A percentile compares a stretch with the other conserved stretches of the same genome.
Evolutionary conservation across 495 filamentous ascomycete species (phyloP).

Genomic region (Penicillium pulvis): DNA sequence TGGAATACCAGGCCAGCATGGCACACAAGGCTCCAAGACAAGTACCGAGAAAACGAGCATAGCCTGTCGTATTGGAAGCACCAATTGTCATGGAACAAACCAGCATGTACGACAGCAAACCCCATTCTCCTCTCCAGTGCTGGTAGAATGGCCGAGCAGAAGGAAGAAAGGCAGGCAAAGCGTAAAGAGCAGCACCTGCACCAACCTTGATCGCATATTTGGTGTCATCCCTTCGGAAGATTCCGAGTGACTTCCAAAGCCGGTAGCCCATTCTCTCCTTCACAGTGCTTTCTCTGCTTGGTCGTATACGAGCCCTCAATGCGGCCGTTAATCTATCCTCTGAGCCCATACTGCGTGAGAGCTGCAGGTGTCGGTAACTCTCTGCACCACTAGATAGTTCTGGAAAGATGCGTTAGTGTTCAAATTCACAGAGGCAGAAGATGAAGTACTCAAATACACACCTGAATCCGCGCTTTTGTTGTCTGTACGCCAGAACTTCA

Average conservation of each 20-base stretch:
- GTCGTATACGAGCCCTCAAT: constrained; percentile 5
- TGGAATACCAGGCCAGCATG: constrained; percentile 72
- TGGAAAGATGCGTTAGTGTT: neutral
- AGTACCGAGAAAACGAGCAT: constrained; percentile 85
- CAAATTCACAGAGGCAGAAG: neutral
- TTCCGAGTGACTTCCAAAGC: constrained; percentile 58
- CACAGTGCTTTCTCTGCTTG: constrained; percentile 18
- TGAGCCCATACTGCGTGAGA: constrained; percentile 9
- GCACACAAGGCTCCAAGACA: constrained; percentile 77
- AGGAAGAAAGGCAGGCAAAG: constrained; percentile 80
- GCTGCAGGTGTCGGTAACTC: neutral
- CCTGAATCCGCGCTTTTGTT: constrained; percentile 22
- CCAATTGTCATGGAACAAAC: constrained; percentile 98
- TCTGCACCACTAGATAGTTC: constrained; percentile 4
- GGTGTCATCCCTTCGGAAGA: constrained; percentile 67
- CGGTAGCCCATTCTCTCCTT: constrained; percentile 49
- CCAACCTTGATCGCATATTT: constrained; percentile 92
- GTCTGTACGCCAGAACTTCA: constrained; percentile 70
- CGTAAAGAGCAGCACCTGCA: constrained; percentile 82
- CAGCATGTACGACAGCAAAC: constrained; percentile 94
- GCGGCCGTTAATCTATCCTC: constrained; percentile 13
- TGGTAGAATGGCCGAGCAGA: constrained; percentile 76
- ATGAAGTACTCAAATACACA: neutral
- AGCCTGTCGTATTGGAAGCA: constrained; percentile 88
- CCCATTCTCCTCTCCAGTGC: constrained; percentile 96